phyloP scores from a whole-genome alignment of 495 filamentous ascomycete genomes.

The Parachaetomium inaequale region DNA sequence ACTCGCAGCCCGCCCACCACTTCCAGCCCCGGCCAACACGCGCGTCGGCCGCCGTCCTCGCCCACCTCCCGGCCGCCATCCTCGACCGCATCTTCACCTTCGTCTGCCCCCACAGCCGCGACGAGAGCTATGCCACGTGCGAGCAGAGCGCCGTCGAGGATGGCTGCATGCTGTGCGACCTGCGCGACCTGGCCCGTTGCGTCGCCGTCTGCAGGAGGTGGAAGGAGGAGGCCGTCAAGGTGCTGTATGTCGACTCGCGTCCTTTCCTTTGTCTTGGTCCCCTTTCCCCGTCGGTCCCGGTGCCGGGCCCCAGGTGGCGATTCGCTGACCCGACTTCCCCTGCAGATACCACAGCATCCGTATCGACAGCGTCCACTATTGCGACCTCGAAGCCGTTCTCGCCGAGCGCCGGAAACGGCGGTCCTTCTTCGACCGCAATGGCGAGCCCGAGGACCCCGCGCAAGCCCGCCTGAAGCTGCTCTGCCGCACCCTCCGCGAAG shows the following conservation, averaged over 20 bases:
- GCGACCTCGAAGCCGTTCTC: slow-evolving; percentile 76
- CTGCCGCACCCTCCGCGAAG: slow-evolving; percentile 74
- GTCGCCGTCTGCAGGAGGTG: slow-evolving; percentile 69
- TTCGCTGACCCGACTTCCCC: background rate
- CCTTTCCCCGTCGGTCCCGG: background rate
- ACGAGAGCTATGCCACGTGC: slow-evolving; percentile 73
- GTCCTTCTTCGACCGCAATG: slow-evolving; percentile 65
- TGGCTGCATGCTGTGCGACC: slow-evolving; percentile 93
- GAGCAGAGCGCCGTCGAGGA: slow-evolving; percentile 78
- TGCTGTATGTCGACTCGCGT: slow-evolving; percentile 54
- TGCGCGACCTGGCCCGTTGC: slow-evolving; percentile 83
- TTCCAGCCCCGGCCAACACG: slow-evolving; percentile 24
- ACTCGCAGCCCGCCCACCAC: background rate
- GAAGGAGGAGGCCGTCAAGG: slow-evolving; percentile 52
- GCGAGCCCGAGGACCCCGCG: slow-evolving; percentile 72
- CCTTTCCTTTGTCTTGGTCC: no score
- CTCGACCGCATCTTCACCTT: slow-evolving; percentile 70
- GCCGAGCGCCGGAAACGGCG: slow-evolving; percentile 71
- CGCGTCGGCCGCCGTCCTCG: slow-evolving; percentile 31
- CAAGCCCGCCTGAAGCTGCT: slow-evolving; percentile 72
- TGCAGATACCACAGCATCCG: slow-evolving; percentile 81
- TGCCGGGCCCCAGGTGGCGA: background rate
- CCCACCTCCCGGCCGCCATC: slow-evolving; percentile 57
- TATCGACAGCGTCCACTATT: slow-evolving; percentile 94
- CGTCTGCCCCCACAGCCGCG: slow-evolving; percentile 78